A percentile compares a stretch with the other conserved stretches of the same genome.
These are phyloP conservation scores for Carpinus fangiana DNA, from an alignment of 306 rosid genomes.

Conservation along the genomic window DNA sequence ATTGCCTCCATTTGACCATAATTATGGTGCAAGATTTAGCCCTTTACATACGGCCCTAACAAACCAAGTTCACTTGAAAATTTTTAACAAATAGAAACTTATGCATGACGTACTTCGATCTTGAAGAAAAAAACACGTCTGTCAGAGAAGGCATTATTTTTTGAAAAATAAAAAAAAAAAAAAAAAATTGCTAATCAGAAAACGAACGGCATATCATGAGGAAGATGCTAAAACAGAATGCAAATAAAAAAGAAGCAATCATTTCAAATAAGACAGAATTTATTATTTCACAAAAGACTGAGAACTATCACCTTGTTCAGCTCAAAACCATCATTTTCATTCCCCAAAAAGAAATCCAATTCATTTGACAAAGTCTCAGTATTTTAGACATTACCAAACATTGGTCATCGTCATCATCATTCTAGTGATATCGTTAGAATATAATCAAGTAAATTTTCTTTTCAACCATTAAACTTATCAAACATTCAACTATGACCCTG, in stretches of 20 bases:
- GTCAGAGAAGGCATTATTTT: too few species aligned
- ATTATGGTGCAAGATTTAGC: slow-evolving; percentile 15
- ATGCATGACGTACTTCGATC: too few species aligned
- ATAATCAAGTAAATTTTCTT: not conserved
- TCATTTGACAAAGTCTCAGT: not conserved
- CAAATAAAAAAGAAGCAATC: not conserved
- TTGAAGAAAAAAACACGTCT: too few species aligned
- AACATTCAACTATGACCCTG: not conserved
- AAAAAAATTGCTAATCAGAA: not conserved
- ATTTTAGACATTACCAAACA: not conserved
- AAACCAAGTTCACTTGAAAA: slow-evolving; percentile 10
- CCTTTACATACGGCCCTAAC: slow-evolving; percentile 3
- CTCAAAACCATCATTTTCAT: not conserved
- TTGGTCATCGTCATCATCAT: not conserved
- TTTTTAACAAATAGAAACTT: not conserved
- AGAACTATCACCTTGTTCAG: not conserved
- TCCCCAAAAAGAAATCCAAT: not conserved
- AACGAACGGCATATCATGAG: not conserved
- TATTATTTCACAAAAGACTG: not conserved
- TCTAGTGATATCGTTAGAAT: not conserved
- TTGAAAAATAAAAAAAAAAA: not conserved
- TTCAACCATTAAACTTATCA: not conserved
- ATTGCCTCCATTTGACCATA: slow-evolving; percentile 7
- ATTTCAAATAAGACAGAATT: not conserved
- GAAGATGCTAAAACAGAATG: not conserved